phyloP scores from a whole-genome alignment of 1,139 yeast genomes.

The Candida albicans region DNA sequence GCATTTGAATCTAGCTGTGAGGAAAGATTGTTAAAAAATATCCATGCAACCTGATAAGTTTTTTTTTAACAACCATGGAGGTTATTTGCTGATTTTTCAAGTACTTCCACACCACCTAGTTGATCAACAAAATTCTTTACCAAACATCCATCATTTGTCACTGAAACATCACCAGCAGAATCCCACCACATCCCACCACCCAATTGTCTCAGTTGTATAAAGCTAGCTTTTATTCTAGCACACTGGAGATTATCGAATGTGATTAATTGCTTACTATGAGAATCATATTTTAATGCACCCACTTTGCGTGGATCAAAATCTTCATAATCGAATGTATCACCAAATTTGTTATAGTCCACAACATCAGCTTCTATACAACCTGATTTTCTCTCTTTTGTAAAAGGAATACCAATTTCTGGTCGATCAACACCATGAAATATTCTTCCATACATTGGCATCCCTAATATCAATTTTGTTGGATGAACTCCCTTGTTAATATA shows the following conservation, averaged over 20 bases:
- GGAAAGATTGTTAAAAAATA: neutral
- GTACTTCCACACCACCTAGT: constrained; percentile 32
- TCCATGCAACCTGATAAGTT: too few relatives aligned
- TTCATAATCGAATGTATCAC: constrained; percentile 40
- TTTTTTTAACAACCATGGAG: neutral
- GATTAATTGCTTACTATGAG: constrained; percentile 40
- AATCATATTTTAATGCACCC: constrained; percentile 58
- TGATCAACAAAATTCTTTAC: constrained; percentile 42
- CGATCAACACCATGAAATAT: constrained; percentile 49
- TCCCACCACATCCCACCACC: constrained; percentile 98
- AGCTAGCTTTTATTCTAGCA: constrained; percentile 58
- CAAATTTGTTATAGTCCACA: constrained; percentile 55
- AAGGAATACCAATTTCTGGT: constrained; percentile 41
- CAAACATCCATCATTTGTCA: constrained; percentile 33
- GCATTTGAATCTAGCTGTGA: too few relatives aligned
- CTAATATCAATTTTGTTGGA: constrained; percentile 62
- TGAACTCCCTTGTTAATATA: constrained; percentile 46
- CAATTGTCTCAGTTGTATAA: constrained; percentile 45
- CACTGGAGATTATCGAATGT: constrained; percentile 67
- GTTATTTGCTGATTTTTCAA: constrained; percentile 20
- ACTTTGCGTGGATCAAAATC: constrained; percentile 51
- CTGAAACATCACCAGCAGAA: constrained; percentile 65
- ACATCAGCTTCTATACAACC: constrained; percentile 42
- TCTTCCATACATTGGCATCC: constrained; percentile 89
- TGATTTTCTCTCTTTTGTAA: constrained; percentile 27